phyloP scores from a whole-genome alignment of 116 monocot genomes.

The Dioscorea cayenensis region DNA sequence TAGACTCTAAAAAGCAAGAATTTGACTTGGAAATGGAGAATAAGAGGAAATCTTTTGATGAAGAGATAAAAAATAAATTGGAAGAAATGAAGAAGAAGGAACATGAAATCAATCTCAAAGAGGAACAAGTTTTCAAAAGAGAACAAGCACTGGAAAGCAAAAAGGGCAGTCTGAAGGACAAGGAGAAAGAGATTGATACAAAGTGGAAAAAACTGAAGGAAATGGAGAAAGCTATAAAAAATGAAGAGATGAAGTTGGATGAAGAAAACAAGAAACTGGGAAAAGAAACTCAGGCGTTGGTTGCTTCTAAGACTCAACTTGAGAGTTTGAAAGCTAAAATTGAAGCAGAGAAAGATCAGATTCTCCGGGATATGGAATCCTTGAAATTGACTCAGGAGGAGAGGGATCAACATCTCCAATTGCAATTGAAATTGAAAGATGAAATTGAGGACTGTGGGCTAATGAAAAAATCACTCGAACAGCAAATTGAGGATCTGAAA shows the following conservation, averaged over 20 bases:
- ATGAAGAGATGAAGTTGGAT: constrained; percentile 39
- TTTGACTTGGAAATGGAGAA: constrained; percentile 68
- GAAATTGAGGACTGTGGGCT: constrained; percentile 74
- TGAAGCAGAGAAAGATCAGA: constrained; percentile 40
- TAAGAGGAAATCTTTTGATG: constrained; percentile 43
- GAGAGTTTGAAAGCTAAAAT: constrained; percentile 38
- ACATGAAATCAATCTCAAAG: constrained; percentile 29
- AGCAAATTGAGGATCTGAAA: constrained; percentile 62
- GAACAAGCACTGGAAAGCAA: constrained; percentile 55
- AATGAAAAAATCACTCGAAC: constrained; percentile 48
- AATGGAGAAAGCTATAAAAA: constrained; percentile 52
- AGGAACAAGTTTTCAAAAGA: constrained; percentile 52
- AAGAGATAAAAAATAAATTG: constrained; percentile 47
- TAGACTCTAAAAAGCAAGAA: constrained; percentile 58
- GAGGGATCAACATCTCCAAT: constrained; percentile 36
- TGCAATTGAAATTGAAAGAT: constrained; percentile 59
- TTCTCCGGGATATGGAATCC: constrained; percentile 45
- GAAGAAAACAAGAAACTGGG: constrained; percentile 37
- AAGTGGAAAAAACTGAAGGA: constrained; percentile 66
- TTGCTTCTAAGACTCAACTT: constrained; percentile 33
- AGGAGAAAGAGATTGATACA: constrained; percentile 50
- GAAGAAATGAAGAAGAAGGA: constrained; percentile 38
- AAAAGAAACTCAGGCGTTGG: constrained; percentile 32
- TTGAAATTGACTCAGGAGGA: constrained; percentile 68
- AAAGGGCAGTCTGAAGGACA: constrained; percentile 41